phyloP scores from a whole-genome alignment of 352 stramenopile genomes.

The Phytopythium helicoides region DNA sequence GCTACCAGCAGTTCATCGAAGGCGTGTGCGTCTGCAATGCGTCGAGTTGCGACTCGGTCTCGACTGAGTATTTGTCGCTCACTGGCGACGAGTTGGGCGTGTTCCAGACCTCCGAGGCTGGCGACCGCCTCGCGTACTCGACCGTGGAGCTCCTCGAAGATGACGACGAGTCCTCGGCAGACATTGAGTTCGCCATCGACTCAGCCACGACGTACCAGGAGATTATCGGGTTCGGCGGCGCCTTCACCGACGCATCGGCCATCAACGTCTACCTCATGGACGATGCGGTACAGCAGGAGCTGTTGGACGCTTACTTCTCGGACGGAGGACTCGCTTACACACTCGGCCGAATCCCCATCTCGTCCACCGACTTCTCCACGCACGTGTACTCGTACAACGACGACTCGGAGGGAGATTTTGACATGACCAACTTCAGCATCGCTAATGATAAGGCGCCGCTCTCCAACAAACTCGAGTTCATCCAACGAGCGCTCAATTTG shows the following conservation, averaged over 20 bases:
- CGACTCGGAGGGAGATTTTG: conserved; percentile 58
- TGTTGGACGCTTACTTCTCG: conserved; percentile 82
- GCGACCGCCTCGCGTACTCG: conserved; percentile 44
- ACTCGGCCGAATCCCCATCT: conserved; percentile 82
- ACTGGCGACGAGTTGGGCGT: conserved; percentile 34
- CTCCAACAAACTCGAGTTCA: conserved; percentile 71
- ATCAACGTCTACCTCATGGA: conserved; percentile 78
- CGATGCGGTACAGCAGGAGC: conserved; percentile 46
- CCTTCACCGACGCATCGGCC: conserved; percentile 85
- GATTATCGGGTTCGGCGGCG: conserved; percentile 87
- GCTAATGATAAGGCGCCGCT: conserved; percentile 59
- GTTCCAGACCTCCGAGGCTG: conserved; percentile 47
- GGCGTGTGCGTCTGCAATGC: conserved; percentile 53
- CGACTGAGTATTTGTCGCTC: conserved; percentile 41
- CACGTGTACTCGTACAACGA: conserved; percentile 87
- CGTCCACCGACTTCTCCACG: conserved; percentile 84
- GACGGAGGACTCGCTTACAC: conserved; percentile 78
- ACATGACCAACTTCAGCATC: conserved; percentile 80
- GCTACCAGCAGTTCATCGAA: conserved; percentile 41
- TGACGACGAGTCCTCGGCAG: neutral
- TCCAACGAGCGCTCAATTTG: conserved; percentile 46
- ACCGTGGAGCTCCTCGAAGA: conserved; percentile 9
- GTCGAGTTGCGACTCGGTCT: conserved; percentile 48
- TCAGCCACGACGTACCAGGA: conserved; percentile 58
- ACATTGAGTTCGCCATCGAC: conserved; percentile 38